Evolutionary conservation across 495 filamentous ascomycete genomes (phyloP), one percentile per base, ranked within the genome.

Genomic region (Amorphotheca resinae): DNA sequence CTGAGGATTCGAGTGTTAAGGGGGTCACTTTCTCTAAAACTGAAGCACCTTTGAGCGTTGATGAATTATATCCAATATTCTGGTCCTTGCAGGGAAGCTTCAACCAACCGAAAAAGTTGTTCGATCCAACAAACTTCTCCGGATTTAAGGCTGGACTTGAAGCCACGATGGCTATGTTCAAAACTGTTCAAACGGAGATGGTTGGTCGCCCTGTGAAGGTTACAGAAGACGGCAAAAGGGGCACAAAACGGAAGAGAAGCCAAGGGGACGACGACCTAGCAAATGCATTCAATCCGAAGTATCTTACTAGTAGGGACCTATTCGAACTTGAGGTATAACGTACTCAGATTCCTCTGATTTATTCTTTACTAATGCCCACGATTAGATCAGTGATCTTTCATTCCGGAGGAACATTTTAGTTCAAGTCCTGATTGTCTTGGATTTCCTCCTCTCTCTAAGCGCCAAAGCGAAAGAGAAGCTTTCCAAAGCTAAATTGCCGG

Each of bases 331-430:
- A 99, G 71, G 83, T 86, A 67, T 41, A 66, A 55, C 33, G 20
- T 35, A 25, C 14, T 40, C 5, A 3, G 11, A 9, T n/a, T 23
- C 2, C 18, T 17, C 6, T 15, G 9, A 35, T 2, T 3, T 26
- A 40, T 11, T 2, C n/a, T 35, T 41, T 22, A 23, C 41, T 38
- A 37, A 43, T 21, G 3, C 22, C 23, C 9, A 17, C 14, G 3
- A 14, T 15, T 51, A 88, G 82, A 76, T 96, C 53, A 85, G 84
- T 58, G 91, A 99, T 57, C 75, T 93, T 30, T 84, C 93, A 11
- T 96, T 99, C 53, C 73, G 91, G 42, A 70, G 91, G 41, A 87
- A 99, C 61, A 83, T 96, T 36, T 69, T 95, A 36, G 87, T 99
- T 6, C 91, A 99, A 60, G 84, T 84, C 4, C 76, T 95, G 35